These are phyloP conservation scores for Noccaea caerulescens DNA, from an alignment of 345 rosid genomes.

Conservation along the genomic window DNA sequence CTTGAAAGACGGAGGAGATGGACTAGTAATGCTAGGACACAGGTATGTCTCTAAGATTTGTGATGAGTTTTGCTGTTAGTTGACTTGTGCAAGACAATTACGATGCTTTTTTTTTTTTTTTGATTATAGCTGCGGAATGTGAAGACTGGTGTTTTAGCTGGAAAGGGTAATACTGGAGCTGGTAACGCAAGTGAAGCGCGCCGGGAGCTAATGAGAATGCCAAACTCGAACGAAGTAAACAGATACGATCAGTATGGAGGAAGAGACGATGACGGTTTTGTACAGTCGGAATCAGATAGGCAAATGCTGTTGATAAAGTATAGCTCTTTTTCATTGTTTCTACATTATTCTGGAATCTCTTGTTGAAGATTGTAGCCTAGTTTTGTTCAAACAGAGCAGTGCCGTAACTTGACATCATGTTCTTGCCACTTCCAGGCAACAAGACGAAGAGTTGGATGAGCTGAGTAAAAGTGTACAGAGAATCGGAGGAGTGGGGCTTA, in stretches of 20 bases:
- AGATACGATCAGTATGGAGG: constrained; percentile 60
- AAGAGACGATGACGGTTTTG: constrained; percentile 71
- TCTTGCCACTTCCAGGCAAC: constrained; percentile 62
- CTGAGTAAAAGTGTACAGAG: constrained; percentile 90
- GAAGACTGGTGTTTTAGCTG: constrained; percentile 70
- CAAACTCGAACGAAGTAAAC: constrained; percentile 60
- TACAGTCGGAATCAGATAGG: constrained; percentile 92
- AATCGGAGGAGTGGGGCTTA: constrained; percentile 94
- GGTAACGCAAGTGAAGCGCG: constrained; percentile 65
- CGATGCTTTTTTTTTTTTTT: constrained; percentile 9
- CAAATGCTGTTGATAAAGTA: constrained; percentile 95
- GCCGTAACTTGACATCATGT: constrained; percentile 15
- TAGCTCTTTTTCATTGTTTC: constrained; percentile 23
- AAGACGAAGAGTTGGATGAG: constrained; percentile 95
- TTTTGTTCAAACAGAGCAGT: constrained; percentile 10
- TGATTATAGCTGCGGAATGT: constrained; percentile 67
- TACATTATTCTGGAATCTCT: neutral
- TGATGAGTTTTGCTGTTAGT: constrained; percentile 8
- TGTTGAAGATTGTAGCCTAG: constrained; percentile 10
- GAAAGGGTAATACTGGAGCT: constrained; percentile 60
- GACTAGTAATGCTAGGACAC: constrained; percentile 80
- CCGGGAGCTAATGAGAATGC: constrained; percentile 83
- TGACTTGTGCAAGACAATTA: constrained; percentile 34
- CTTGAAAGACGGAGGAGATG: constrained; percentile 93
- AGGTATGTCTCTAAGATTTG: constrained; percentile 52